phyloP scores from a whole-genome alignment of 2,329 filamentous ascomycete species.

The Aspergillus vadensis region DNA sequence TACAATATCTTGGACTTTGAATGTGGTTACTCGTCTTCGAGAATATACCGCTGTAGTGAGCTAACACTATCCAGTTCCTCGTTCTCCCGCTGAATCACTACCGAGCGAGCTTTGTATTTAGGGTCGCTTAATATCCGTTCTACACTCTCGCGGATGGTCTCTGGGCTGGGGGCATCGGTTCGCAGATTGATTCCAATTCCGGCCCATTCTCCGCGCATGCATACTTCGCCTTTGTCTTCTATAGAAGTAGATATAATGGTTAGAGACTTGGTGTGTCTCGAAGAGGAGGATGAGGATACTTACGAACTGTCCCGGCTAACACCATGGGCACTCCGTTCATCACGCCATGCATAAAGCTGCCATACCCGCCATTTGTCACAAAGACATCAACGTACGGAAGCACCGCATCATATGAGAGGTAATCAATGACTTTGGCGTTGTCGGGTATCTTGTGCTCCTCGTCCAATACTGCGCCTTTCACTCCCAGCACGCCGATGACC shows the following conservation, averaged over 20 bases:
- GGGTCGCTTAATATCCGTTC: neutral
- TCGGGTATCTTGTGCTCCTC: neutral
- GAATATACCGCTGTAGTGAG: neutral
- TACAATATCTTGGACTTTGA: too few relatives aligned
- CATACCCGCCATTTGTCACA: constrained; percentile 7
- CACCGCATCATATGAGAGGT: constrained; percentile 6
- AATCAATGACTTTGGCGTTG: constrained; percentile 4
- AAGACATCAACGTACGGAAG: constrained; percentile 8
- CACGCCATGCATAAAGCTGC: constrained; percentile 6
- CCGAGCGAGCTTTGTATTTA: constrained; percentile 5
- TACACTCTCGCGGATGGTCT: neutral
- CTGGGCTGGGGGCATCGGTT: neutral
- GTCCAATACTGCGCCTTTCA: neutral
- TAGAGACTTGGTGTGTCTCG: too few relatives aligned
- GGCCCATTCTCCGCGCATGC: constrained; percentile 2
- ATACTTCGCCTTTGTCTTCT: constrained; percentile 12
- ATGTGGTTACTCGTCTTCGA: neutral
- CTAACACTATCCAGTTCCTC: constrained; percentile 2
- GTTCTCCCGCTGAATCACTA: constrained; percentile 6
- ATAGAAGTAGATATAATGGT: too few relatives aligned
- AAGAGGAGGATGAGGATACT: neutral
- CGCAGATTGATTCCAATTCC: constrained; percentile 1
- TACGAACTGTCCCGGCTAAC: constrained; percentile 4
- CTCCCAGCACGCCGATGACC: constrained; percentile 8
- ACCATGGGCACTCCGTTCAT: constrained; percentile 11